Conservation (phyloP, 306 rosid species). For the Corylus heterophylla region DNA sequence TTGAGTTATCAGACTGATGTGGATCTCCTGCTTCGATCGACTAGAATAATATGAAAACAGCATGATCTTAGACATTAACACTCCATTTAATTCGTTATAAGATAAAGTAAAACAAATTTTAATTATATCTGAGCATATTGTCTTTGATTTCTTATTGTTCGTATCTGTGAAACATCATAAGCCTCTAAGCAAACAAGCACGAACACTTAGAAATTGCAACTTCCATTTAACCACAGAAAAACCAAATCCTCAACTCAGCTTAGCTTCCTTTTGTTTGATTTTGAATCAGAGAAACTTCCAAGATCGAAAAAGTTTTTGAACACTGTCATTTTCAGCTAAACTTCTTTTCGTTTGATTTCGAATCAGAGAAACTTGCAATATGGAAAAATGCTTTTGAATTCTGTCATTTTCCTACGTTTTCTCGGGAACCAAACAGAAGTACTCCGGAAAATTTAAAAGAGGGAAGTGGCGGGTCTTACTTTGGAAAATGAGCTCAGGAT, state of each 20-base stretch:
- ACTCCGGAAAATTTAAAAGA: background rate
- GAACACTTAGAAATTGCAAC: background rate
- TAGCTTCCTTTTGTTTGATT: background rate
- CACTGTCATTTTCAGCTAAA: background rate
- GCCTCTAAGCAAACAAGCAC: background rate
- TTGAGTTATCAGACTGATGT: constrained; percentile 36
- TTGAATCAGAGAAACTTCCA: background rate
- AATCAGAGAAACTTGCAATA: background rate
- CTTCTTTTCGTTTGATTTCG: background rate
- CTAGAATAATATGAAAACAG: constrained; percentile 34
- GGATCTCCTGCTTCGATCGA: constrained; percentile 45
- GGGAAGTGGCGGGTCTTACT: constrained; percentile 34
- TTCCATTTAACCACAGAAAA: background rate
- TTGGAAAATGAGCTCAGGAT: constrained; percentile 56
- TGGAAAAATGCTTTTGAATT: background rate
- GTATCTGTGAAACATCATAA: background rate
- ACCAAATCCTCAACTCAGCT: background rate
- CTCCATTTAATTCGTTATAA: background rate
- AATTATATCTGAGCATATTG: background rate
- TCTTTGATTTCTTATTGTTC: background rate
- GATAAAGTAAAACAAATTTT: background rate
- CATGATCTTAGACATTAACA: background rate
- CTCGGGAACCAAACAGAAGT: constrained; percentile 9
- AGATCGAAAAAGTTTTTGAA: background rate
- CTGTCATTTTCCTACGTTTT: background rate